Evolutionary conservation across 1,284 basidiomycete species (phyloP), one percentile per base, ranked within the genome.

Genomic region (Leccinum pachyderme): DNA sequence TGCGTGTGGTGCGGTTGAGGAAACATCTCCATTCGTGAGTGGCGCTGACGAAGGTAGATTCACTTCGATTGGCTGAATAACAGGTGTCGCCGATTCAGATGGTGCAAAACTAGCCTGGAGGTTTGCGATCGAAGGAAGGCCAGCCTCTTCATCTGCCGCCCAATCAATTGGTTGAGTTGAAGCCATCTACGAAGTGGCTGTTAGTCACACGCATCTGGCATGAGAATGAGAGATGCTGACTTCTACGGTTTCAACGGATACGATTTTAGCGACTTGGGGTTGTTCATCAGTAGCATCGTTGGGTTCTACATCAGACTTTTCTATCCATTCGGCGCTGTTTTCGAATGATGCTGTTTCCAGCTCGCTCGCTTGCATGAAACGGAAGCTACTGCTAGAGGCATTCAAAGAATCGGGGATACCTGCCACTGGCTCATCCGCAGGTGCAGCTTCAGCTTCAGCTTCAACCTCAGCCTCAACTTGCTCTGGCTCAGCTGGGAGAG

Each of bases 341-440:
- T 83, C 81, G 44, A 80, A 77, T 11, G 74, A 60, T 27, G 76
- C 52, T 3, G 75, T 63, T 57, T 85, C 89, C 29, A 91, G 75
- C 62, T 91, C 89, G 64, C 88, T 90, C 53, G 79, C 86, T 70
- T 88, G 83, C 74, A 91, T 86, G 70, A 91, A 91, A 62, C 81
- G 82, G 76, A 90, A 85, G 69, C 81, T 80, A 51, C 77, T 77
- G 0, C 37, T 39, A 18, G 83, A 75, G 18, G 71, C 65, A 32
- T 73, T 68, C 31, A 73, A 56, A 51, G 71, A 63, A 37, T 71
- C 67, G 11, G 67, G 70, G 50, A 72, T 51, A 48, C 67, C 70
- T 52, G 68, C 52, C n/a, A 72, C 63, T 15, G 71, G 69, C 25
- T 61, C 69, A 29, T 65, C 58, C 25, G 47, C 52, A 5, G 53